Percentiles rank a stretch among this genome's conserved stretches.
Conservation (phyloP, 768 basidiomycete species). For the Tulasnella calospora region DNA sequence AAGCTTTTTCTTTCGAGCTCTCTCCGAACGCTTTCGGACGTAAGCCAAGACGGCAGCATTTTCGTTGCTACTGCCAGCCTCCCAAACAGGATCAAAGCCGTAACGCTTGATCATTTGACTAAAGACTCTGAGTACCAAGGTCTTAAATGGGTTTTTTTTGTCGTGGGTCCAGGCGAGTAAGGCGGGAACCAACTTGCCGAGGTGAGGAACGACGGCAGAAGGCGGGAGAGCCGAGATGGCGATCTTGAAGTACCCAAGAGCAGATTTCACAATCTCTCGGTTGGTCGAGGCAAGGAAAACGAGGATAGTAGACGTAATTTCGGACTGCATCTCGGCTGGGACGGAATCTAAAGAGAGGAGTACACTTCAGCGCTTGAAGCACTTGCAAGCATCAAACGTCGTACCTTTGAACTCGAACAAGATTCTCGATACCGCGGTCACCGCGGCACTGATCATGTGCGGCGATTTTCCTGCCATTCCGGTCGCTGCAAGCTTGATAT, state of each 20-base stretch:
- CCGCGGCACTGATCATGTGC: constrained; percentile 97
- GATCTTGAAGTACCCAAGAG: constrained; percentile 91
- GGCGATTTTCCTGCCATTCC: constrained; percentile 89
- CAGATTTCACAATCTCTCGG: constrained; percentile 96
- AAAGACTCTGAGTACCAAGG: constrained; percentile 93
- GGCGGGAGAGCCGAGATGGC: constrained; percentile 77
- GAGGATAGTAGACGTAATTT: constrained; percentile 78
- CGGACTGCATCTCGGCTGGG: constrained; percentile 64
- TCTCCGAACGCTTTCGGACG: constrained; percentile 51
- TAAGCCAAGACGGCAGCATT: constrained; percentile 84
- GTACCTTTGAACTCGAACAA: constrained; percentile 94
- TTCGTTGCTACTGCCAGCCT: constrained; percentile 66
- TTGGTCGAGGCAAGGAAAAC: constrained; percentile 87
- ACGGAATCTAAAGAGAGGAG: constrained; percentile 53
- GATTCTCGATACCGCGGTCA: constrained; percentile 88
- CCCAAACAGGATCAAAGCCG: constrained; percentile 70
- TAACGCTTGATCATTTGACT: constrained; percentile 92
- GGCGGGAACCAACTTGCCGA: constrained; percentile 73
- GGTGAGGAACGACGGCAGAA: constrained; percentile 68
- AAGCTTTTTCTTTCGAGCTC: constrained; percentile 68
- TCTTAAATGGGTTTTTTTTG: constrained; percentile 98
- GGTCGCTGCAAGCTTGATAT: constrained; percentile 93
- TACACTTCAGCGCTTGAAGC: not conserved
- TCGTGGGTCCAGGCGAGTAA: constrained; percentile 91
- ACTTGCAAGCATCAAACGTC: constrained; percentile 25